Base-by-base conservation (phyloP, 1,139 yeast genomes). In the Zygosaccharomyces sapae region DNA sequence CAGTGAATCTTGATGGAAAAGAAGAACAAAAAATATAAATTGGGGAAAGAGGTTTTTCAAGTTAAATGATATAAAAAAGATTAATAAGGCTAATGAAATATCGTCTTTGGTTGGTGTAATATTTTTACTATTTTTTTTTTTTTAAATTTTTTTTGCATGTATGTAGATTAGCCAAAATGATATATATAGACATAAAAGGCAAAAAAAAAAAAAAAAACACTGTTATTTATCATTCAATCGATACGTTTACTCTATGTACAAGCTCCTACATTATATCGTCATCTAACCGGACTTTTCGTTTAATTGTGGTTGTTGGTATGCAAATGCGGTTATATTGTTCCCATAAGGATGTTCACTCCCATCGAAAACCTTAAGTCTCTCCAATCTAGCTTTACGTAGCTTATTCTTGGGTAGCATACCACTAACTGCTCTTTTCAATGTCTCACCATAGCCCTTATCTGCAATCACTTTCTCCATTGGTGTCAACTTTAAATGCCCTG, bases 381-480 rank as follows among this genome's bases (percentile, higher is more conserved):
- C 94, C 65, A 92, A 70, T 65, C 98, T 80, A 25, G 75, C 73
- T 61, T 85, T 79, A 66, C 97, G 79, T 55, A 84, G 78, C 62
- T 83, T 81, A 68, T 92, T 90, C 70, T 88, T 89, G 36, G 98
- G 98, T 49, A 92, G 75, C 99, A 92, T 92, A 50, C 95, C 95
- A 55, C 87, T 83, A 6, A 92, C 98, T 0, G 98, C 97, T 61
- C 86, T 79, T 59, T 70, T 78, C 57, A 92, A 71, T 16, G 89
- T 71, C 65, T 90, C 98, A 16, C 87, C 83, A 59, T 82, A 86
- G 9, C 98, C 98, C 62, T 83, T 83, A 67, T 89, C 84, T 48
- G 75, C 80, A 47, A 81, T 79, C 70, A 90, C 72, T 54, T 79
- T 81, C 53, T 82, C 82, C 95, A 92, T 85, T 20, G 96, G 83